These are phyloP conservation scores for Solanum pinnatisectum DNA, from an alignment of 257 asterid species.

Conservation along the genomic window DNA sequence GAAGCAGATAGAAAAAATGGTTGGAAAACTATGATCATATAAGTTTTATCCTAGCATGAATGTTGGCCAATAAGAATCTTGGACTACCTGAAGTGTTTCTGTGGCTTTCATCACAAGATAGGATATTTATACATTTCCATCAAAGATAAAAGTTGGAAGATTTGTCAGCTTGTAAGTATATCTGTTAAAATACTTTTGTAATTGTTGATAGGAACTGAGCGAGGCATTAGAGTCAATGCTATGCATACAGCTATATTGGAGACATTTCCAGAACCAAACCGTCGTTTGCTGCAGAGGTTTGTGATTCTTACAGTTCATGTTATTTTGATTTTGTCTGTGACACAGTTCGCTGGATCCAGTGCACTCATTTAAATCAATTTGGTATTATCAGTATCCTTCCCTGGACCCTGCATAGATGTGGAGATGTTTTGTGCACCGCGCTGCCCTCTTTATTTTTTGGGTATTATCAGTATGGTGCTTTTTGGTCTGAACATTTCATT, in stretches of 20 bases:
- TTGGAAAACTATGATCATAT: neutral
- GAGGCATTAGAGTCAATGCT: conserved; percentile 61
- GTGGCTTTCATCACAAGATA: neutral
- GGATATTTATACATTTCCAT: neutral
- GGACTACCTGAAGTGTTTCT: neutral
- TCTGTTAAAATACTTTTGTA: conserved; percentile 6
- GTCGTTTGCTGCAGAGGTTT: conserved; percentile 86
- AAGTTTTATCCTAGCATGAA: neutral
- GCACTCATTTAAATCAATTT: neutral
- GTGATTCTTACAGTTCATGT: conserved; percentile 2
- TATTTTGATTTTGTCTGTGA: neutral
- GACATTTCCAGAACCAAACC: conserved; percentile 99
- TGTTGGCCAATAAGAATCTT: neutral
- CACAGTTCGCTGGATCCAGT: neutral
- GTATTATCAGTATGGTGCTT: neutral
- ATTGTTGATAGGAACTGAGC: conserved; percentile 65
- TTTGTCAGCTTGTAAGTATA: neutral
- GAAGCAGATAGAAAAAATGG: neutral
- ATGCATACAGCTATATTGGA: conserved; percentile 94
- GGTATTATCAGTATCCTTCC: neutral
- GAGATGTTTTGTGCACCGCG: neutral
- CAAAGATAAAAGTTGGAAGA: neutral
- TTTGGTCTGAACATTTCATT: neutral
- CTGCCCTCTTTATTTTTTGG: neutral
- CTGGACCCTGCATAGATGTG: neutral